Percentiles rank a stretch among this genome's conserved stretches.
Conservation (phyloP, 2,329 filamentous ascomycete genomes). For the Sphaerulina vaccinii region DNA sequence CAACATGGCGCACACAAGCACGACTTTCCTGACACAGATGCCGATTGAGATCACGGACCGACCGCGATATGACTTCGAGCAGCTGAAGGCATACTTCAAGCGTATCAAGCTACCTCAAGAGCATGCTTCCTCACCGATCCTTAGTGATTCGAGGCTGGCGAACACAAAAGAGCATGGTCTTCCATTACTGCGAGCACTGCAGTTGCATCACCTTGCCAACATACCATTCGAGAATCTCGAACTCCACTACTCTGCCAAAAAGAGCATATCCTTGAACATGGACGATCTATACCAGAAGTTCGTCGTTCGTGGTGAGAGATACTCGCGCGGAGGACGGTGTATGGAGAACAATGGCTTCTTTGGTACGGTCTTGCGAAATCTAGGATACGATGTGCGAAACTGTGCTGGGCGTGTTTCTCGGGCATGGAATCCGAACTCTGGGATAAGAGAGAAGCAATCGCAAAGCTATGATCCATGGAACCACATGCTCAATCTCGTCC, state of each 20-base stretch:
- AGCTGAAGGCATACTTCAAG: conserved; percentile 27
- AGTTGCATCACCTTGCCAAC: conserved; percentile 43
- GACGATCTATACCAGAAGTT: conserved; percentile 55
- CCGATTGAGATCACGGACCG: conserved; percentile 22
- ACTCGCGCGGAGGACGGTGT: conserved; percentile 56
- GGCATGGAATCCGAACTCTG: conserved; percentile 23
- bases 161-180: conserved; percentile 30
- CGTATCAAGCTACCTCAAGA: conserved; percentile 26
- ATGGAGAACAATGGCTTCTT: conserved; percentile 61
- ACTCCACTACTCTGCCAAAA: conserved; percentile 54
- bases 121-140: conserved; percentile 20
- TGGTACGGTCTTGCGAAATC: conserved; percentile 49
- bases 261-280: conserved; percentile 50
- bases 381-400: conserved; percentile 50
- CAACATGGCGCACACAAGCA: conserved; percentile 25
- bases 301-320: conserved; percentile 37
- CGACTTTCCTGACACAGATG: conserved; percentile 20
- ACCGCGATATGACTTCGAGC: conserved; percentile 25
- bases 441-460: conserved; percentile 23
- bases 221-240: conserved; percentile 59
- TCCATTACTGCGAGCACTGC: conserved; percentile 29
- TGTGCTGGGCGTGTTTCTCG: conserved; percentile 43
- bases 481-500: conserved; percentile 49
- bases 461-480: conserved; percentile 36
- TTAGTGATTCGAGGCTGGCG: conserved; percentile 22